Percentiles rank a stretch among this genome's conserved stretches.
Evolutionary conservation across 176 grass and related monocot species (phyloP).

Genomic region (Hyparrhenia diplandra): DNA sequence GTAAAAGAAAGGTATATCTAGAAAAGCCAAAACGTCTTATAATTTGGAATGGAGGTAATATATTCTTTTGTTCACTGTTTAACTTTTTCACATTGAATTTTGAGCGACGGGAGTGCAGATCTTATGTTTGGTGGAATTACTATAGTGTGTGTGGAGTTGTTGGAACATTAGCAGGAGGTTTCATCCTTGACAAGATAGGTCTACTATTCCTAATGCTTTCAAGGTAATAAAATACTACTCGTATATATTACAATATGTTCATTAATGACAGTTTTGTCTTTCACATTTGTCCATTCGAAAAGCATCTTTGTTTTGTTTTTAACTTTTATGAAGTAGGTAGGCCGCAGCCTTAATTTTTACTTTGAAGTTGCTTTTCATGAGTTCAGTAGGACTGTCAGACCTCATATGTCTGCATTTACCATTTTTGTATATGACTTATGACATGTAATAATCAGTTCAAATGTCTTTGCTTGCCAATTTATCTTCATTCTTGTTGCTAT

Average conservation of each 20-base stretch:
- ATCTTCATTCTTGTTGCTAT: not conserved
- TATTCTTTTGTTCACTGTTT: not conserved
- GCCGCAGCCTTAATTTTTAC: not conserved
- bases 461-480: not conserved
- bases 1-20: no score
- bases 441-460: not conserved
- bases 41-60: no score
- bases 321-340: not conserved
- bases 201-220: slow-evolving; percentile 92
- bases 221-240: slow-evolving; percentile 52
- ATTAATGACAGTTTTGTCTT: not conserved
- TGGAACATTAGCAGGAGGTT: slow-evolving; percentile 89
- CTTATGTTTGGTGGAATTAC: slow-evolving; percentile 96
- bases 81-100: slow-evolving; percentile 35
- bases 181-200: slow-evolving; percentile 78
- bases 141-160: slow-evolving; percentile 94
- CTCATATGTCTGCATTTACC: not conserved
- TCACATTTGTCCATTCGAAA: not conserved
- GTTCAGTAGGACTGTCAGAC: not conserved
- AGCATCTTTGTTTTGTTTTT: not conserved
- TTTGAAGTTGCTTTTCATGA: not conserved
- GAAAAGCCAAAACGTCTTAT: no score
- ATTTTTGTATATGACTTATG: not conserved
- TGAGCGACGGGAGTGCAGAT: slow-evolving; percentile 74
- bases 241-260: not conserved